Conservation (phyloP, 225 moss, liverwort and hornwort species). For the Pleurozium schreberi region DNA sequence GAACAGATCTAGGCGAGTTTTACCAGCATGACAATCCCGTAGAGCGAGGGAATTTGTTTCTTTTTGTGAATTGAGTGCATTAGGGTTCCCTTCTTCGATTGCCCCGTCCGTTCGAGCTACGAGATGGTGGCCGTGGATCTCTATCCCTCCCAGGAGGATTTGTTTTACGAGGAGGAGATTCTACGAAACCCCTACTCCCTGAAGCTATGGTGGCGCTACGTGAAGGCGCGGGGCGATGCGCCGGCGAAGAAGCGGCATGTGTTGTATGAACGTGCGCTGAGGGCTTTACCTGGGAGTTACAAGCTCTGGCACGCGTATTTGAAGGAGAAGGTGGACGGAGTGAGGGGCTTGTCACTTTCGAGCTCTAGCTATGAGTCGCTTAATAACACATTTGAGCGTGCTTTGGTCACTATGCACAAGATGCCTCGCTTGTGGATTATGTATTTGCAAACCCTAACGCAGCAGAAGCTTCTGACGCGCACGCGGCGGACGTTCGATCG, state of each 20-base stretch:
- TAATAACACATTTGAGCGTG: conserved; percentile 83
- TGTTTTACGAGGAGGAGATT: conserved; percentile 90
- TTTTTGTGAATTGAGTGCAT: not conserved
- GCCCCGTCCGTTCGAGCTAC: not conserved
- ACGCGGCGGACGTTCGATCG: conserved; percentile 80
- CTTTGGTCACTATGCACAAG: conserved; percentile 92
- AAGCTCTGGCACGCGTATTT: conserved; percentile 90
- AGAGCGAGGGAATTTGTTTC: not conserved
- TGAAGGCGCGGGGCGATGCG: conserved; percentile 71
- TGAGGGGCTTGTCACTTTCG: conserved; percentile 51
- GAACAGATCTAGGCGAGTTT: not conserved
- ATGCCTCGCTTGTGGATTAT: conserved; percentile 97
- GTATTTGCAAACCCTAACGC: conserved; percentile 58
- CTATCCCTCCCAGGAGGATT: conserved; percentile 77
- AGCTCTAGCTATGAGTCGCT: conserved; percentile 60
- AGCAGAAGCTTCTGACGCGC: conserved; percentile 70
- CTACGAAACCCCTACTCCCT: conserved; percentile 64
- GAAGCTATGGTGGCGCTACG: conserved; percentile 94
- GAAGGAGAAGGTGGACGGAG: conserved; percentile 81
- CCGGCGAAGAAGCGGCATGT: conserved; percentile 80
- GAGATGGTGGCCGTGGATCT: conserved; percentile 65
- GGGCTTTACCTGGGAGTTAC: conserved; percentile 87
- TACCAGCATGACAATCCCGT: not conserved
- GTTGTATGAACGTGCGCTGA: conserved; percentile 70
- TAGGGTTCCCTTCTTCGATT: not conserved